A percentile compares a stretch with the other conserved stretches of the same genome.
These are phyloP conservation scores for Candida montana DNA, from an alignment of 805 yeast species.

Conservation along the genomic window DNA sequence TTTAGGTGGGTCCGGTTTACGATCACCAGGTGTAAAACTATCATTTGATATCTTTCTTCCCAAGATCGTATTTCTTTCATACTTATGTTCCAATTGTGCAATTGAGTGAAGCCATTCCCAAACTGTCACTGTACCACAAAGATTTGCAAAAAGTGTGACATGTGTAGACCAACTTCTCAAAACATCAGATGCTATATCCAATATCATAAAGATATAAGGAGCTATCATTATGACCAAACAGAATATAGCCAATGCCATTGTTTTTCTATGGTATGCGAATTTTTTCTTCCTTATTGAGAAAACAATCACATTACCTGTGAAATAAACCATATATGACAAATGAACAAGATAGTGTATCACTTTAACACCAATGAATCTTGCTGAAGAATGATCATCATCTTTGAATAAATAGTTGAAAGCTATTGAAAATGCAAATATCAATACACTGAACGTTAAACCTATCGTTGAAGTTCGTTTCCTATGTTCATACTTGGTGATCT, in stretches of 20 bases:
- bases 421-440: constrained; percentile 25
- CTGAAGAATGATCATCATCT: constrained; percentile 2
- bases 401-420: constrained; percentile 14
- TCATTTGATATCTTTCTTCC: constrained; percentile 53
- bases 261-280: constrained; percentile 40
- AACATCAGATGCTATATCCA: constrained; percentile 35
- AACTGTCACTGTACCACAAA: constrained; percentile 45
- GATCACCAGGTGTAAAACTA: constrained; percentile 27
- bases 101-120: constrained; percentile 68
- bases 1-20: constrained; percentile 3
- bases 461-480: constrained; percentile 26
- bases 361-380: constrained; percentile 17
- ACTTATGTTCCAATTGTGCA: constrained; percentile 40
- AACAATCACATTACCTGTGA: constrained; percentile 31
- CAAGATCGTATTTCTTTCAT: constrained; percentile 52
- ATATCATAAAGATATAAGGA: constrained; percentile 32
- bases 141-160: constrained; percentile 40
- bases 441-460: constrained; percentile 29
- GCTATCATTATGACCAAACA: constrained; percentile 34
- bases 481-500: constrained; percentile 29
- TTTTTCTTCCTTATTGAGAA: constrained; percentile 34
- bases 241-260: constrained; percentile 45
- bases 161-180: constrained; percentile 46
- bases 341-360: constrained; percentile 27
- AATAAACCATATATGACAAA: constrained; percentile 26